phyloP scores from a whole-genome alignment of 805 yeast species.

The Suhomyces faveliae region DNA sequence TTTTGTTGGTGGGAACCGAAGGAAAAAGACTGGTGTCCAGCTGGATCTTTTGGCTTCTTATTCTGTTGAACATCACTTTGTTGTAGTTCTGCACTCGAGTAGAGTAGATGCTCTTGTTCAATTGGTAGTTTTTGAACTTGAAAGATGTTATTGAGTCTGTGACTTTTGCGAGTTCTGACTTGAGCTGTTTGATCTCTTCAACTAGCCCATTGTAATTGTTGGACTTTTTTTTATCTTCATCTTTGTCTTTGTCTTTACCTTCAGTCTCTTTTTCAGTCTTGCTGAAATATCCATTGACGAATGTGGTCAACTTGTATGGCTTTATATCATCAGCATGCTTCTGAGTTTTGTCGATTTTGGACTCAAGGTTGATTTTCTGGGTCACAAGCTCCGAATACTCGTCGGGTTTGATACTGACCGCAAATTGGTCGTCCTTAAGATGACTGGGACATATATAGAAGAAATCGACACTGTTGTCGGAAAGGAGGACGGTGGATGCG shows the following conservation, averaged over 20 bases:
- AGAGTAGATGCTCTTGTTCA: constrained; percentile 43
- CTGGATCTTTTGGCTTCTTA: constrained; percentile 11
- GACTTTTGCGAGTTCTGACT: neutral
- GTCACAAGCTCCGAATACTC: constrained; percentile 29
- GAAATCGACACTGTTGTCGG: constrained; percentile 49
- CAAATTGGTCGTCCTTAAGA: constrained; percentile 47
- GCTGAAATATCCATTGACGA: constrained; percentile 14
- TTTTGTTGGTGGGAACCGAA: constrained; percentile 11
- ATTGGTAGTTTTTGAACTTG: constrained; percentile 36
- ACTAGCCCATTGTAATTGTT: no score
- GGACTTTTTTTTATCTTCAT: constrained; percentile 20
- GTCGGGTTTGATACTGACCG: constrained; percentile 35
- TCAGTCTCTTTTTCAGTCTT: constrained; percentile 10
- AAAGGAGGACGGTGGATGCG: constrained; percentile 43
- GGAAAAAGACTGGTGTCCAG: constrained; percentile 14
- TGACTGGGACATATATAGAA: constrained; percentile 52
- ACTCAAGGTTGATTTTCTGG: constrained; percentile 19
- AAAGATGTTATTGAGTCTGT: constrained; percentile 21
- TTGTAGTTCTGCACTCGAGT: constrained; percentile 36
- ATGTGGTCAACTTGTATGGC: constrained; percentile 26
- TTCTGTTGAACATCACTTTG: constrained; percentile 28
- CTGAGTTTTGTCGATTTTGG: constrained; percentile 19
- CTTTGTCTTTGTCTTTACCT: constrained; percentile 17
- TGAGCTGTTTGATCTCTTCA: neutral
- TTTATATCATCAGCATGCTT: constrained; percentile 25